Percentiles rank a stretch among this genome's conserved stretches.
phyloP scores from a whole-genome alignment of 768 basidiomycete genomes.

The Cystobasidium tubakii region DNA sequence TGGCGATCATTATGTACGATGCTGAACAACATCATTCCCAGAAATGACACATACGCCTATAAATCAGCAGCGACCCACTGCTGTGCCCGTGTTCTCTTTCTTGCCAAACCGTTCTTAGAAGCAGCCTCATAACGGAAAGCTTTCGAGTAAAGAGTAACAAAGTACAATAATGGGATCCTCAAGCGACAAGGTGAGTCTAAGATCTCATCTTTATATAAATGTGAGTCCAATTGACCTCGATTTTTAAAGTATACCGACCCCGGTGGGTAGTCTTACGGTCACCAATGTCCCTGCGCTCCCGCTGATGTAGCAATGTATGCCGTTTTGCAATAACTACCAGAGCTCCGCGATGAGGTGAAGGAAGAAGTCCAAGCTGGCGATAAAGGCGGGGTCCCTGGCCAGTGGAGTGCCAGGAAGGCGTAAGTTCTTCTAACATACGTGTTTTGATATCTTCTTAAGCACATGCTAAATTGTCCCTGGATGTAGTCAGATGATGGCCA shows the following conservation, averaged over 20 bases:
- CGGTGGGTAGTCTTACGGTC: background rate
- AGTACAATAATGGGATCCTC: background rate
- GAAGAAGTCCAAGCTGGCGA: constrained; percentile 35
- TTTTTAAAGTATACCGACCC: constrained; percentile 23
- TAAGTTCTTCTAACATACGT: background rate
- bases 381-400: constrained; percentile 35
- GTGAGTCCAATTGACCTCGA: no score
- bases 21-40: no score
- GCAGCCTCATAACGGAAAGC: no score
- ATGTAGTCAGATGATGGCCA: constrained; percentile 24
- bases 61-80: no score
- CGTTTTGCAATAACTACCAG: background rate
- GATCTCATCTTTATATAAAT: no score
- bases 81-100: no score
- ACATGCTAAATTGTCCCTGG: background rate
- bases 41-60: no score
- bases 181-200: background rate
- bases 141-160: no score
- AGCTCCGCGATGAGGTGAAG: constrained; percentile 36
- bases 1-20: no score
- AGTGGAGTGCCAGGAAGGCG: constrained; percentile 30
- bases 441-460: background rate
- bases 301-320: background rate
- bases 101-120: no score
- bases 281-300: background rate